Percentiles rank a stretch among this genome's conserved stretches.
Evolutionary conservation across 164 flowering plant species (phyloP).

Genomic region (Umbellularia californica): DNA sequence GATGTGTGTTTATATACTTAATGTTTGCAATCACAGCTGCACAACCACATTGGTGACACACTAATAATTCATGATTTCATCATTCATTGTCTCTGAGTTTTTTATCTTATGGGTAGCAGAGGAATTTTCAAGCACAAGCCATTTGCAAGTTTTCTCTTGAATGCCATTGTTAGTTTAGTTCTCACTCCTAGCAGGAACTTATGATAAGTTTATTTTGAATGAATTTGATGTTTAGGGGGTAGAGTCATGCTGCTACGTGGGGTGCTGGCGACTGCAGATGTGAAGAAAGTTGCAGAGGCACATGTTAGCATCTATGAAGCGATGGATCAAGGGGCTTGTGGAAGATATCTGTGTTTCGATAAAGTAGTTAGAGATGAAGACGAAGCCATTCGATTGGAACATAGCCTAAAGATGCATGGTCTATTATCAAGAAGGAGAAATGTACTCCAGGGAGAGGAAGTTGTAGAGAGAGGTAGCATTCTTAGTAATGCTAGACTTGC

Average conservation of each 20-base stretch:
- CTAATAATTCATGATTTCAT: too few species aligned
- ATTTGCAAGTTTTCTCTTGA: neutral
- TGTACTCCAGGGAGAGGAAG: neutral
- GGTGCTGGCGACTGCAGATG: constrained; percentile 24
- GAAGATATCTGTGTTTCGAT: constrained; percentile 31
- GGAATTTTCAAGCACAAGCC: neutral
- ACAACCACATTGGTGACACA: too few species aligned
- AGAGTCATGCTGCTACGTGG: constrained; percentile 28
- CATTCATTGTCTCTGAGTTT: too few species aligned
- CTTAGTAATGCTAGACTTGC: constrained; percentile 25
- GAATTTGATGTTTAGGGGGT: neutral
- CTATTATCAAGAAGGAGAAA: constrained; percentile 10
- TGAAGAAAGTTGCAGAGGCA: constrained; percentile 28
- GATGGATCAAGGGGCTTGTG: constrained; percentile 39
- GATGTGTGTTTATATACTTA: too few species aligned
- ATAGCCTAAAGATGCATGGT: constrained; percentile 3
- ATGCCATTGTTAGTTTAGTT: neutral
- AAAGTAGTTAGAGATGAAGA: constrained; percentile 19
- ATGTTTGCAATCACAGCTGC: too few species aligned
- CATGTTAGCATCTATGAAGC: constrained; percentile 32
- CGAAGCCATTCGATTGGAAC: constrained; percentile 30
- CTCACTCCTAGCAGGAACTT: neutral
- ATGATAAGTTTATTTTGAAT: neutral
- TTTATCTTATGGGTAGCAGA: too few species aligned
- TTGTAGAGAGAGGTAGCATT: constrained; percentile 11